Evolutionary conservation across 1,284 basidiomycete genomes (phyloP), one percentile per base, ranked within the genome.

Genomic region (Cryptococcus maquisensis): DNA sequence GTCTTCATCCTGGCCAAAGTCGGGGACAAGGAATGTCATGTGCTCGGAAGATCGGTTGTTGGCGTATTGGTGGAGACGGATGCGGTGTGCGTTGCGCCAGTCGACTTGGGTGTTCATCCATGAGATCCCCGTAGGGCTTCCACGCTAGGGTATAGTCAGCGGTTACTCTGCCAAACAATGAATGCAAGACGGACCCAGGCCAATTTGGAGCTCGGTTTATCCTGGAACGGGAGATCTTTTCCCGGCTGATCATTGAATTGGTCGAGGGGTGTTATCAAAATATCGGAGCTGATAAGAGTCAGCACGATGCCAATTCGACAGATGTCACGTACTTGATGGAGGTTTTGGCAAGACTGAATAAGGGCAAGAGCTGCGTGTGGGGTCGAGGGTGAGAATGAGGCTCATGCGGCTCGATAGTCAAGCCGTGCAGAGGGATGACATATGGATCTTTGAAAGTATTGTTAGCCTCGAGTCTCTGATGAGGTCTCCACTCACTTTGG

Each of bases 251-350:
- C 68, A 44, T 57, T 57, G 61, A 78, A 79, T 58, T 80, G 79
- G 49, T 80, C 78, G 4, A 80, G 69, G 2, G 79, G 79, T 12
- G 78, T 77, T 49, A 75, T 69, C 6, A 79, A 69, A 47, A 80
- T 78, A 52, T 80, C 79, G n/a, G 76, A 74, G 59, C 78, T 72
- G 26, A 40, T 20, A 40, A 20, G 24, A 24, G 44, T 13, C 20
- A 49, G n/a, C 13, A 20, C 23, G n/a, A 37, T 8, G 13, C 45
- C 40, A 18, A n/a, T 16, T 32, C 7, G 15, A 38, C 35, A 18
- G 16, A 3, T 10, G 23, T 12, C 35, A 9, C 23, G 35, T 46
- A 74, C 72, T 77, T 77, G 60, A 75, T 65, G 0, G 68, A 66
- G 0, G 75, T 77, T 51, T 76, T 76, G 12, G 74, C 72, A 3